A percentile compares a stretch with the other conserved stretches of the same genome.
These are phyloP conservation scores for Aphanomyces cochlioides DNA, from an alignment of 352 stramenopile genomes.

Conservation along the genomic window DNA sequence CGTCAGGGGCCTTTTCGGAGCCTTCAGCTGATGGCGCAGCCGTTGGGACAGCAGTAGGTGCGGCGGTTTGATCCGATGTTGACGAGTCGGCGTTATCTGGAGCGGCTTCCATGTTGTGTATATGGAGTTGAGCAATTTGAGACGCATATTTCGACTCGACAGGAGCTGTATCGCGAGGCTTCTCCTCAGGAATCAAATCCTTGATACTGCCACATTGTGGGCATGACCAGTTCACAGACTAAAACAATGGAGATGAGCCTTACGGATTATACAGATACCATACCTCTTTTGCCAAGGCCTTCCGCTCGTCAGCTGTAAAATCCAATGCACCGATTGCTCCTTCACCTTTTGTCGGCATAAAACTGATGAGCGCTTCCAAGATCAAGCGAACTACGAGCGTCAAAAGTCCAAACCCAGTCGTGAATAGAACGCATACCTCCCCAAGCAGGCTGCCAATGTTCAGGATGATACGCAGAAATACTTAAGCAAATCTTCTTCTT, in stretches of 20 bases:
- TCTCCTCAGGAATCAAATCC: conserved; percentile 56
- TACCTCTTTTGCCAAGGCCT: conserved; percentile 60
- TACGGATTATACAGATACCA: conserved; percentile 9
- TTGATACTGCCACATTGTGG: conserved; percentile 63
- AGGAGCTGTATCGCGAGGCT: conserved; percentile 27
- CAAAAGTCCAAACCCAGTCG: conserved; percentile 4
- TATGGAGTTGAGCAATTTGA: conserved; percentile 77
- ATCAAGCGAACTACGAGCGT: conserved; percentile 90
- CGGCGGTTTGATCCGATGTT: background rate
- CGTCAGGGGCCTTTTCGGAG: background rate
- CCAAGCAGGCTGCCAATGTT: conserved; percentile 96
- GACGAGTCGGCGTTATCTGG: background rate
- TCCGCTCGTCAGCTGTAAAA: conserved; percentile 62
- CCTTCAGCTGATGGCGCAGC: background rate
- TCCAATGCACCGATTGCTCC: conserved; percentile 79
- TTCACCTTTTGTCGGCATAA: conserved; percentile 91
- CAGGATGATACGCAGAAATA: conserved; percentile 96
- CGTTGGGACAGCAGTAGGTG: background rate
- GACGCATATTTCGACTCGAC: conserved; percentile 68
- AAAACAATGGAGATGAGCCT: background rate
- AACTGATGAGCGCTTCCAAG: conserved; percentile 97
- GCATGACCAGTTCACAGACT: conserved; percentile 77
- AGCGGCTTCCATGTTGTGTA: conserved; percentile 61
- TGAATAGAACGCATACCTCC: conserved; percentile 39
- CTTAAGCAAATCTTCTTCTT: conserved; percentile 98